These are phyloP conservation scores for Penicillium angulare DNA, from an alignment of 495 filamentous ascomycete species.

Conservation along the genomic window DNA sequence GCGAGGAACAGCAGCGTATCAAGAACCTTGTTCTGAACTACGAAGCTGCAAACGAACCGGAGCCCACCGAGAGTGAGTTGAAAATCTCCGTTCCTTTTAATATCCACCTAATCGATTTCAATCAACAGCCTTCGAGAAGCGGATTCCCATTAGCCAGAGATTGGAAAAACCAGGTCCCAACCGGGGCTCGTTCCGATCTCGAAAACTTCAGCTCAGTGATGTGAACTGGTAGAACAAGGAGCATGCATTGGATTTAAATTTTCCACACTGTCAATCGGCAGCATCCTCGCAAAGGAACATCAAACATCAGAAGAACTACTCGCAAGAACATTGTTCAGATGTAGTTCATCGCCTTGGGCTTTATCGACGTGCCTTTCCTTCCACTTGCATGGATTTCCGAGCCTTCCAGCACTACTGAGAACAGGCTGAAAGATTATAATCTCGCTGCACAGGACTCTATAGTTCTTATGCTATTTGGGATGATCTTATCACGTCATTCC, in stretches of 20 bases:
- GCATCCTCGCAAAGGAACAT: neutral
- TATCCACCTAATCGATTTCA: neutral
- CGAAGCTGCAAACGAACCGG: conserved; percentile 77
- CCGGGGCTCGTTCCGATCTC: conserved; percentile 75
- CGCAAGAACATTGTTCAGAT: too few species aligned
- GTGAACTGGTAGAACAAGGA: conserved; percentile 79
- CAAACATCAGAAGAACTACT: too few species aligned
- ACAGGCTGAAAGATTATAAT: too few species aligned
- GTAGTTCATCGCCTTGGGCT: too few species aligned
- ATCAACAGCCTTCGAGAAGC: conserved; percentile 34
- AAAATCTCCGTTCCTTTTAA: conserved; percentile 2
- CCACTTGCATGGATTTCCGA: too few species aligned
- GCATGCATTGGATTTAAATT: neutral
- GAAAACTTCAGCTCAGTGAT: conserved; percentile 92
- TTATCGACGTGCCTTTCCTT: too few species aligned
- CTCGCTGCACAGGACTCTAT: too few species aligned
- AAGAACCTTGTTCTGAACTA: conserved; percentile 97
- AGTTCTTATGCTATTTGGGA: too few species aligned
- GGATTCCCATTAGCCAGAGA: conserved; percentile 34
- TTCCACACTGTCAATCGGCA: neutral
- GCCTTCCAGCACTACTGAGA: too few species aligned
- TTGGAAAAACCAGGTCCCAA: conserved; percentile 69
- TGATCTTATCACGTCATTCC: too few species aligned
- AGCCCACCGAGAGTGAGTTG: conserved; percentile 63
- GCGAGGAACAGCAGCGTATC: conserved; percentile 95